A percentile compares a stretch with the other conserved stretches of the same genome.
These are phyloP conservation scores for Pleurostoma richardsiae DNA, from an alignment of 2,329 filamentous ascomycete species.

Conservation along the genomic window DNA sequence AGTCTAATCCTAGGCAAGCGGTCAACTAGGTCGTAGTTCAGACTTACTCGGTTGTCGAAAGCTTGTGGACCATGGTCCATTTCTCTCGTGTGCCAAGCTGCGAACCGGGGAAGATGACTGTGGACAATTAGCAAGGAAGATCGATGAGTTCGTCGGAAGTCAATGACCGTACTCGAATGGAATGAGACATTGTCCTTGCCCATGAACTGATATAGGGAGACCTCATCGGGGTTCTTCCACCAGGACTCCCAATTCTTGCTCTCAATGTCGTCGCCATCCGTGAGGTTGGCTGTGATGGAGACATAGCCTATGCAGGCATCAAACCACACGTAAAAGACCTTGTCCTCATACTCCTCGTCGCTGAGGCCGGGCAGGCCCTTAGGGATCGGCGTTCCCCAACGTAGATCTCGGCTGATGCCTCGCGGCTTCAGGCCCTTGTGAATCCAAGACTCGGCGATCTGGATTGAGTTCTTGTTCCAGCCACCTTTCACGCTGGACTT, in stretches of 20 bases:
- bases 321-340: slow-evolving; percentile 44
- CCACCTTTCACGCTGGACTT: slow-evolving; percentile 67
- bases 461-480: slow-evolving; percentile 71
- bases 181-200: slow-evolving; percentile 71
- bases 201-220: slow-evolving; percentile 91
- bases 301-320: slow-evolving; percentile 88
- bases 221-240: slow-evolving; percentile 88
- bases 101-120: slow-evolving; percentile 84
- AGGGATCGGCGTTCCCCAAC: slow-evolving; percentile 70
- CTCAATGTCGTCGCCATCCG: slow-evolving; percentile 40
- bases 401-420: slow-evolving; percentile 87
- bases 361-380: slow-evolving; percentile 41
- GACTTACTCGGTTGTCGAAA: slow-evolving; percentile 71
- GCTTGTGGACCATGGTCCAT: slow-evolving; percentile 85
- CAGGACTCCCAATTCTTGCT: slow-evolving; percentile 80
- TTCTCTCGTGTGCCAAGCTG: slow-evolving; percentile 79
- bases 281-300: slow-evolving; percentile 91
- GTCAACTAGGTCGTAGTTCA: too few relatives aligned
- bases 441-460: slow-evolving; percentile 77
- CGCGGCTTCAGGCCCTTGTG: slow-evolving; percentile 79
- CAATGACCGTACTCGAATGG: slow-evolving; percentile 15
- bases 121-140: slow-evolving; percentile 55
- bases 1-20: too few relatives aligned
- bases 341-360: slow-evolving; percentile 49
- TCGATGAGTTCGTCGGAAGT: too few relatives aligned